Evolutionary conservation across 768 basidiomycete species (phyloP), one percentile per base, ranked within the genome.

Genomic region (Termitomyces sp.): DNA sequence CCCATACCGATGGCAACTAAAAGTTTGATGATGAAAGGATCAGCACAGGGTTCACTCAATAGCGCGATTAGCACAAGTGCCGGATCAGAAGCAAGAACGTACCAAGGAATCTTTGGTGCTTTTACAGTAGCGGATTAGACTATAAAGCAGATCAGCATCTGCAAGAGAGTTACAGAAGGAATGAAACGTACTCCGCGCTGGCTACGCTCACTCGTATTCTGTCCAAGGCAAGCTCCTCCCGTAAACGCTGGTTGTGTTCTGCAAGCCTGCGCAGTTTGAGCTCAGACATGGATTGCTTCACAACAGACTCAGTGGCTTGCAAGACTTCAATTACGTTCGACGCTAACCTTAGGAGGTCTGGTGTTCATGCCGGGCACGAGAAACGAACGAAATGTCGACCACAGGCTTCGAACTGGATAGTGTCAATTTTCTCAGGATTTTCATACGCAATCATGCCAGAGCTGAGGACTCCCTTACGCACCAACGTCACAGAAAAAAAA

Each of bases 1-100:
- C 95, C 95, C 95, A 98, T 53, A 98, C 90, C 34, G 90, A 93
- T 16, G 95, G 94, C 52, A 95, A 85, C 92, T 95, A 43, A 22
- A 65, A 50, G 40, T 53, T 49, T 58, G 40, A 34, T 34, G 40
- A 62, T 48, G 55, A 32, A 60, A 53, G 22, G 22, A 47, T 60
- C 61, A 62, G 55, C 33, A 39, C 27, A 49, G 22, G 13, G 30
- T 27, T 22, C 37, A 40, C 5, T 36, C 20, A 36, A 61, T 59
- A 59, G 34, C 51, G 50, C 50, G 54, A 34, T 49, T 54, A 39
- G 33, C 32, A 42, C 54, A 58, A 20, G 24, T 20, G 26, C n/a
- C 45, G 57, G 55, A 45, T 53, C 53, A 57, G 37, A 51, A 13
- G 10, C n/a, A n/a, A n/a, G n/a, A n/a, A 81, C 88, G 67, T 70